Base-by-base conservation (phyloP, 148 eudicot species). In the Vaccinium myrtillus region DNA sequence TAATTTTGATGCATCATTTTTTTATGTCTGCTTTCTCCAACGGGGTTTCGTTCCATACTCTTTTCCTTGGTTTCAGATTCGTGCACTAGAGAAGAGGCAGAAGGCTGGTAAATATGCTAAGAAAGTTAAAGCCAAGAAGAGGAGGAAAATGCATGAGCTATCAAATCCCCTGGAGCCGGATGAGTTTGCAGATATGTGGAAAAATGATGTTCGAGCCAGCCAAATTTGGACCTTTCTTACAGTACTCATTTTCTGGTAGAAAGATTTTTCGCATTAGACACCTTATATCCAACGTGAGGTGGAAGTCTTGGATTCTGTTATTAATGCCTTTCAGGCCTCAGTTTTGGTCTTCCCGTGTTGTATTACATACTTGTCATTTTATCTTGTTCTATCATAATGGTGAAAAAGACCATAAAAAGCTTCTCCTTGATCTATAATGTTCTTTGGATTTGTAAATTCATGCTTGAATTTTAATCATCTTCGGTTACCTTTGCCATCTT, bases 151-250 rank as follows among this genome's bases (percentile, higher is more conserved):
- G 94, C 98, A 96, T 27, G 95, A 94, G 89, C 75, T 87, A 74
- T 83, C 86, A 12, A 96, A 96, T 85, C 97, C 93, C 27, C 83
- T 94, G 90, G 94, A 93, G 89, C 94, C 90, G 8, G 98, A 96
- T 76, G 98, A 96, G 89, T 91, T 96, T 87, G 98, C 95, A 5
- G 98, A 93, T 82, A 94, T 94, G 97, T 96, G 99, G 99, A 93
- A 92, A 83, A 94, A 78, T 90, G 91, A 96, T 63, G 55, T 19
- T 67, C 12, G 25, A 70, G 32, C 19, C 69, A 48, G n/a, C 61
- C 43, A 27, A 19, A 21, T 77, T 7, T 30, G 58, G 15, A 55
- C 74, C 23, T 1, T 65, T 67, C 8, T 39, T 21, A 27, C 53
- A 76, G 15, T 25, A 12, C 48, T 8, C 21, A 23, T 46, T 54